Evolutionary conservation across 2,329 filamentous ascomycete species (phyloP), one percentile per base, ranked within the genome.

Genomic region (Fusarium sp.): DNA sequence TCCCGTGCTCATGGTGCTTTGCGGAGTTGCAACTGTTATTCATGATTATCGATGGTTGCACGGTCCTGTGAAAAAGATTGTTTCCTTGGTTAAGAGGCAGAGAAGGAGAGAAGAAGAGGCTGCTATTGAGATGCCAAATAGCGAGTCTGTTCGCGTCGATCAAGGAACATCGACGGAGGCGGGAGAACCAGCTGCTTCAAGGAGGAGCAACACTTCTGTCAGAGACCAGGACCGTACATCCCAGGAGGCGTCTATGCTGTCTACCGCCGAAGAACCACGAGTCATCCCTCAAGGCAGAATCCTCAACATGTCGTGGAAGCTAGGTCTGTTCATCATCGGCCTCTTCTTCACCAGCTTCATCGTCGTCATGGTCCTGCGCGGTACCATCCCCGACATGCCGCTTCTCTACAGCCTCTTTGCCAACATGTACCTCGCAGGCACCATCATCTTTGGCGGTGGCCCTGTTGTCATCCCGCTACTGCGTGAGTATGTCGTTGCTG

Each of bases 361-460:
- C 58, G 76, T 83, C 2, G 79, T 93, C 25, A 87, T 94, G 79
- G 84, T 88, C 17, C 74, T 87, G 0, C 85, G 86, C 38, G 86
- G 79, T 81, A 86, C 77, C 70, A 81, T 82, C 57, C 67, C 81
- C 0, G 47, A 78, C 11, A 82, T 81, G 0, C 85, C 89, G 0
- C 81, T 90, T 0, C 81, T 87, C 0, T 90, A 90, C 73, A 85
- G 87, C 57, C 86, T 95, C 27, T 94, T 95, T 75, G 86, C 91
- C 6, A 94, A 93, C 80, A 88, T 95, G 82, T 94, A 92, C 76
- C 89, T 94, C 0, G 93, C 92, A 0, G 93, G 92, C 0, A 94
- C 92, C 2, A 88, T 92, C 66, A 91, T 91, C 72, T 90, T 91
- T 59, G 90, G 90, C 4, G 90, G 90, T 3, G 90, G 90, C 0